Evolutionary conservation across 2,329 filamentous ascomycete genomes (phyloP).

Genomic region (Talaromyces islandicus): DNA sequence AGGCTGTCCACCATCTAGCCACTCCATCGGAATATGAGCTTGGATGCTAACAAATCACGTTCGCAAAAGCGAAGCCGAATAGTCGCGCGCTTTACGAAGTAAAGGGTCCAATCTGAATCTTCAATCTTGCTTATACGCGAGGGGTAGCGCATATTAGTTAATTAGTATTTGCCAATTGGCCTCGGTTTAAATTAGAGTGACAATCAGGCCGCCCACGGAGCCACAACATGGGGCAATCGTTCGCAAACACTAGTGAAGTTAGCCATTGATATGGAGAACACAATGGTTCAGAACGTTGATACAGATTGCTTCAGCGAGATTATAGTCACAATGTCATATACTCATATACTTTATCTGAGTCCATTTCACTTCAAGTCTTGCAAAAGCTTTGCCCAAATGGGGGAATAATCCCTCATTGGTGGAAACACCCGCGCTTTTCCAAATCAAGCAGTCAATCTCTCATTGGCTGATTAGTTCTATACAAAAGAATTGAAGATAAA

Average conservation of each 20-base stretch:
- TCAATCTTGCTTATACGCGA: background rate
- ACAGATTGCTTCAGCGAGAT: background rate
- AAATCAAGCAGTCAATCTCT: constrained; percentile 3
- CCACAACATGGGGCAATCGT: background rate
- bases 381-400: background rate
- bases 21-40: background rate
- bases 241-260: too few relatives aligned
- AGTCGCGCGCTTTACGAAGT: background rate
- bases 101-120: background rate
- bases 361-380: background rate
- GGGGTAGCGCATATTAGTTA: background rate
- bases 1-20: too few relatives aligned
- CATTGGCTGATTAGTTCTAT: constrained; percentile 1
- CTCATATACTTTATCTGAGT: background rate
- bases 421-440: background rate
- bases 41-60: background rate
- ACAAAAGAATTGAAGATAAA: background rate
- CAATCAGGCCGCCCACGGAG: background rate
- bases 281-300: background rate
- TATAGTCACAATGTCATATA: background rate
- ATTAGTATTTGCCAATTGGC: too few relatives aligned
- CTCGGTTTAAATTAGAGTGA: background rate
- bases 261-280: background rate
- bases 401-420: constrained; percentile 4
- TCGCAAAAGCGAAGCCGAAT: background rate